A percentile compares a stretch with the other conserved stretches of the same genome.
These are phyloP conservation scores for Aspergillus nidulans DNA, from an alignment of 495 filamentous ascomycete species.

Conservation along the genomic window DNA sequence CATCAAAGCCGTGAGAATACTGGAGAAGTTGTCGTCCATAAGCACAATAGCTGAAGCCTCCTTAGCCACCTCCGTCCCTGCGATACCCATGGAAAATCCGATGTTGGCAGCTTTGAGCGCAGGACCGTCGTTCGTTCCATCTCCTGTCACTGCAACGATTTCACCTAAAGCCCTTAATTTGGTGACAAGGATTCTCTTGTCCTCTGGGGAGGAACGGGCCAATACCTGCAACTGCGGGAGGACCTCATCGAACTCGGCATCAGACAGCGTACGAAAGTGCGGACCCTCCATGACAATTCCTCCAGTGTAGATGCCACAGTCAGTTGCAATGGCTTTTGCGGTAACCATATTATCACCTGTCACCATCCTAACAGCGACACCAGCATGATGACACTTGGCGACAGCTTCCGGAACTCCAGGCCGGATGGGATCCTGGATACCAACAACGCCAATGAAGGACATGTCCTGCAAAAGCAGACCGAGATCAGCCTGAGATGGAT, in stretches of 20 bases:
- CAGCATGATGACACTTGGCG: slow-evolving; percentile 65
- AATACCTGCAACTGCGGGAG: slow-evolving; percentile 77
- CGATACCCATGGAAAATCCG: slow-evolving; percentile 90
- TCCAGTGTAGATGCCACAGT: slow-evolving; percentile 79
- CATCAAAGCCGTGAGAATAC: slow-evolving; percentile 82
- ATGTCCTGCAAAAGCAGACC: slow-evolving; percentile 54
- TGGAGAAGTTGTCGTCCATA: slow-evolving; percentile 86
- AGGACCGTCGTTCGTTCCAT: slow-evolving; percentile 90
- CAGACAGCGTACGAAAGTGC: slow-evolving; percentile 71
- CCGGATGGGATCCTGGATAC: slow-evolving; percentile 64
- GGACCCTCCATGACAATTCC: slow-evolving; percentile 84
- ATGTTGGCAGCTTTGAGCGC: slow-evolving; percentile 83
- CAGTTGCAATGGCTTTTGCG: slow-evolving; percentile 73
- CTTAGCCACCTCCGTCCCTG: slow-evolving; percentile 87
- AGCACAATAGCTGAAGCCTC: slow-evolving; percentile 91
- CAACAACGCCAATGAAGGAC: slow-evolving; percentile 58
- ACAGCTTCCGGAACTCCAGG: slow-evolving; percentile 76
- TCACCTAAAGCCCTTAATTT: slow-evolving; percentile 71
- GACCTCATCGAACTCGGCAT: slow-evolving; percentile 63
- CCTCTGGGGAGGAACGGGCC: slow-evolving; percentile 81
- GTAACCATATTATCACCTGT: slow-evolving; percentile 81
- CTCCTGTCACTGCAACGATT: slow-evolving; percentile 83
- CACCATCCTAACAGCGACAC: slow-evolving; percentile 85
- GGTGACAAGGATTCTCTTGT: slow-evolving; percentile 76
- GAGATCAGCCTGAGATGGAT: slow-evolving; percentile 50